These are phyloP conservation scores for rapeseed (Brassica napus) DNA, from an alignment of 345 rosid species.

Conservation along the genomic window DNA sequence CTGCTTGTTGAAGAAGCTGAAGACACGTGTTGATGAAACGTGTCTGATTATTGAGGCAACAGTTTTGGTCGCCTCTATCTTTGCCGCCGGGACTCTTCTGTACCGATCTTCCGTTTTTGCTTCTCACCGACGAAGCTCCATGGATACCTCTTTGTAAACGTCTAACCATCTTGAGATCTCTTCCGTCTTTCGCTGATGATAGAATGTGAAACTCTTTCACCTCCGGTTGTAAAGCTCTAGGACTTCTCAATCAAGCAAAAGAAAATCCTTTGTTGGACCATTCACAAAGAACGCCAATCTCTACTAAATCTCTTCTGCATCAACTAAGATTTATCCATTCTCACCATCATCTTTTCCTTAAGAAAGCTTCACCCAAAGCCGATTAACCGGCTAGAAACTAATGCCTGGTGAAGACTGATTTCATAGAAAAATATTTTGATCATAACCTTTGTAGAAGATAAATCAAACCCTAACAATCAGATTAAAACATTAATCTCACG, in stretches of 20 bases:
- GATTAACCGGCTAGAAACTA: neutral
- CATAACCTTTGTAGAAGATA: neutral
- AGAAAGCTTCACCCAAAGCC: neutral
- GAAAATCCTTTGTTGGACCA: neutral
- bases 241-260: neutral
- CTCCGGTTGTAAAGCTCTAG: neutral
- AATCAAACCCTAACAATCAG: neutral
- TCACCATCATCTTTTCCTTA: neutral
- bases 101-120: too few relatives aligned
- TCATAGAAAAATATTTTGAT: neutral
- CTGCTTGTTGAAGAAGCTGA: too few relatives aligned
- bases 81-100: too few relatives aligned
- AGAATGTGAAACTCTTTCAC: neutral
- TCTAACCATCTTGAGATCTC: neutral
- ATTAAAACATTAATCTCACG: neutral
- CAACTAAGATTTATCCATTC: neutral
- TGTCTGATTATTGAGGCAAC: too few relatives aligned
- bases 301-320: neutral
- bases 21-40: neutral
- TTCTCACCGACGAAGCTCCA: neutral
- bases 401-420: neutral
- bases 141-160: neutral
- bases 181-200: neutral
- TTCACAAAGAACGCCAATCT: neutral
- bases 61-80: too few relatives aligned